Conservation (phyloP, 192 early-diverging fungal genomes). For the Chytriomyces hyalinus region DNA sequence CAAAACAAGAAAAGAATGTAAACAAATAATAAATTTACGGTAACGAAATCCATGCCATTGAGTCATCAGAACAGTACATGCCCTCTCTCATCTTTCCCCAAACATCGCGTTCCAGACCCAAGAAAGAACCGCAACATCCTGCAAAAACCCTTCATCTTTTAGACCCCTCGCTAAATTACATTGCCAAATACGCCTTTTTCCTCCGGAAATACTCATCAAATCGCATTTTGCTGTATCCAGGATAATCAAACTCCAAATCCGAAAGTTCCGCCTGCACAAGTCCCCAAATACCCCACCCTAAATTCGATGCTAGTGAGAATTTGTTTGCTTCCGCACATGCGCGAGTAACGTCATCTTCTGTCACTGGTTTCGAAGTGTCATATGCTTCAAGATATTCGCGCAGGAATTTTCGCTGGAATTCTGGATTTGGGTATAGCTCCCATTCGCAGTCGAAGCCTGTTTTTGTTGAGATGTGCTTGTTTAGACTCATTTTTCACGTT, state of each 20-base stretch:
- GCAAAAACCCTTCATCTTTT: neutral
- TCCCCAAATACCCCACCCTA: constrained; percentile 38
- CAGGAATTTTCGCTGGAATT: constrained; percentile 78
- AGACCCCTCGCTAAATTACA: constrained; percentile 26
- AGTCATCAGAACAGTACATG: neutral
- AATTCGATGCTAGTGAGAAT: constrained; percentile 85
- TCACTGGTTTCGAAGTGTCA: neutral
- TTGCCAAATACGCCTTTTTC: constrained; percentile 35
- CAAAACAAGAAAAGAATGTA: neutral
- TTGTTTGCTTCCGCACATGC: constrained; percentile 78
- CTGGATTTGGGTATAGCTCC: constrained; percentile 74
- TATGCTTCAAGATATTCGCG: constrained; percentile 66
- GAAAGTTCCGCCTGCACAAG: constrained; percentile 79
- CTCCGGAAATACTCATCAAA: constrained; percentile 69
- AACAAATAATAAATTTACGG: neutral
- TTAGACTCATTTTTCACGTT: too few species aligned
- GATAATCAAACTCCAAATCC: constrained; percentile 95
- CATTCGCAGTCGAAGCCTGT: constrained; percentile 90
- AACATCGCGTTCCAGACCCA: neutral
- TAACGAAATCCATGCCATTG: neutral
- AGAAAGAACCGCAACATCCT: neutral
- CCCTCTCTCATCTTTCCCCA: neutral
- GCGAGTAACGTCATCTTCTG: constrained; percentile 57
- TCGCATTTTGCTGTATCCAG: constrained; percentile 81
- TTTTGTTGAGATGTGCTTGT: too few species aligned